Base-by-base conservation (phyloP, 352 stramenopile species). In the Proteromonas lacertae region DNA sequence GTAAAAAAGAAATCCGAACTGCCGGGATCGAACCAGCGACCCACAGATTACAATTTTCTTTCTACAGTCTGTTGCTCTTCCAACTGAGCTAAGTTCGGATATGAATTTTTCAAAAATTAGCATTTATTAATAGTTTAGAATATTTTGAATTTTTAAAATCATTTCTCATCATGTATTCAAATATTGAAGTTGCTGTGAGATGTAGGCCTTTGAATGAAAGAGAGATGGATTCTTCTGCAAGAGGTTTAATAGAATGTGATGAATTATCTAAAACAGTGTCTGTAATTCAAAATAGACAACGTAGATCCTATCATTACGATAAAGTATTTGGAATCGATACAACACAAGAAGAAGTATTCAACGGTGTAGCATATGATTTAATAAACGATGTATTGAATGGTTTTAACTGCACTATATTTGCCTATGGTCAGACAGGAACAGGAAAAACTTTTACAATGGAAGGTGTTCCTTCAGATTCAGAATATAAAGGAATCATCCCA, bases 401-500 rank as follows among this genome's bases (percentile, higher is more conserved):
- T 23, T 76, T 64, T 39, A 87, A 84, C 41, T 63, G 60, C 5
- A 88, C 71, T 0, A 56, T 90, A 10, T 84, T 90, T 36, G 68
- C 66, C 12, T 96, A 92, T 52, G 79, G 79, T 9, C 77, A 92
- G 59, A 93, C 79, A 24, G 80, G 60, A 12, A 74, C 60, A 1
- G 79, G 79, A 23, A 93, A 93, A 53, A 92, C 82, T 18, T 87
- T 64, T 50, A 93, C 81, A 1, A 95, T 95, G 81, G 69, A 30
- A 16, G 22, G 34, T 8, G 6, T 16, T 4, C 8, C n/a, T 2
- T 5, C 3, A 9, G 29, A 20, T 7, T 8, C 22, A 8, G 25
- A 12, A 12, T 8, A 8, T 12, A 29, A 8, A 12, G 82, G 81
- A 10, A 82, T 95, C 25, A 92, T 94, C 45, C 82, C 81, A 13